These are phyloP conservation scores for Pneumocystis oryctolagi DNA, from an alignment of 1,139 yeast species.

Conservation along the genomic window DNA sequence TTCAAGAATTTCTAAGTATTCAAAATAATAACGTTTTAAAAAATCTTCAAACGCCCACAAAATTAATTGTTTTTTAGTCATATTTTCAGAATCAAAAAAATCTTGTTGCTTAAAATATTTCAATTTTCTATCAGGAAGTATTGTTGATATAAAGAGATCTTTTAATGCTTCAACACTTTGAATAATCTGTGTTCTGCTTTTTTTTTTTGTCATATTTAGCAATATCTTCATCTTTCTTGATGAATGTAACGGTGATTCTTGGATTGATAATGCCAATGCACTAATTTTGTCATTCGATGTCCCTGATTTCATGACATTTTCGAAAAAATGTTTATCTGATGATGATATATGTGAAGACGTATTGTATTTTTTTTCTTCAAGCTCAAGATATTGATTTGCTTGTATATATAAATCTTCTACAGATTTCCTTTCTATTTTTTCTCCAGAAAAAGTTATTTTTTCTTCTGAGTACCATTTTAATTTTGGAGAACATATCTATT, in stretches of 20 bases:
- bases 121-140: slow-evolving; percentile 71
- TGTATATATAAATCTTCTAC: slow-evolving; percentile 45
- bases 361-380: slow-evolving; percentile 57
- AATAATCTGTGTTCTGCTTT: slow-evolving; percentile 83
- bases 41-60: slow-evolving; percentile 80
- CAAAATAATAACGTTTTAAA: slow-evolving; percentile 61
- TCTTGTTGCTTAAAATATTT: slow-evolving; percentile 68
- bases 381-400: slow-evolving; percentile 51
- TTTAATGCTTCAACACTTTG: slow-evolving; percentile 81
- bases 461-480: neutral
- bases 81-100: slow-evolving; percentile 28
- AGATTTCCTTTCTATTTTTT: neutral
- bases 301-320: slow-evolving; percentile 82
- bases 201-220: slow-evolving; percentile 68
- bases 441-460: neutral
- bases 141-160: slow-evolving; percentile 68
- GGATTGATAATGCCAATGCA: slow-evolving; percentile 78
- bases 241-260: slow-evolving; percentile 90
- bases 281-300: slow-evolving; percentile 90
- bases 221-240: slow-evolving; percentile 68
- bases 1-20: slow-evolving; percentile 55
- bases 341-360: slow-evolving; percentile 60
- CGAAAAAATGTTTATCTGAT: slow-evolving; percentile 76
- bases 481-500: neutral
- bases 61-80: slow-evolving; percentile 38